Percentiles rank a stretch among this genome's conserved stretches.
These are phyloP conservation scores for Monascus ruber DNA, from an alignment of 2,329 filamentous ascomycete genomes.

Conservation along the genomic window DNA sequence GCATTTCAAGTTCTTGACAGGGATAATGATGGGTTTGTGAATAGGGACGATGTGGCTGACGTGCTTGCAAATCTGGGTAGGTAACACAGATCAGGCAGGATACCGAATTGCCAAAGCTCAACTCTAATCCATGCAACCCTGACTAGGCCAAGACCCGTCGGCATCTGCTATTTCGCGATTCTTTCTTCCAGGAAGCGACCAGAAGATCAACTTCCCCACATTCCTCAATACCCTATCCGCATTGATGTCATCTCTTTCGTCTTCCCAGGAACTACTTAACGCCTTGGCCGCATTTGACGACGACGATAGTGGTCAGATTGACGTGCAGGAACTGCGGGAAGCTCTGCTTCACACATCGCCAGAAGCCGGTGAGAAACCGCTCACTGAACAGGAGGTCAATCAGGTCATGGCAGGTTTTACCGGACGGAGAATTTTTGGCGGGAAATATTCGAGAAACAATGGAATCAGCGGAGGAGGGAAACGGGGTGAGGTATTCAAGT, in stretches of 20 bases:
- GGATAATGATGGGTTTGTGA: slow-evolving; percentile 74
- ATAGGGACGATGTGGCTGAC: slow-evolving; percentile 70
- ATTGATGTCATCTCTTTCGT: slow-evolving; percentile 62
- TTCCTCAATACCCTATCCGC: slow-evolving; percentile 76
- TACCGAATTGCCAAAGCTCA: neutral
- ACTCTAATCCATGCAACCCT: neutral
- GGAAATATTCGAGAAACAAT: slow-evolving; percentile 33
- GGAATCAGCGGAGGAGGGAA: slow-evolving; percentile 43
- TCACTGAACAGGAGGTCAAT: slow-evolving; percentile 68
- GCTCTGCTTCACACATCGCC: slow-evolving; percentile 73
- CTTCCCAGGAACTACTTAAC: slow-evolving; percentile 67
- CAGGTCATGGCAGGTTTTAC: slow-evolving; percentile 80
- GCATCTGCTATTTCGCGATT: slow-evolving; percentile 63
- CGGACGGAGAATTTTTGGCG: slow-evolving; percentile 70
- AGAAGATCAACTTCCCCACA: slow-evolving; percentile 69
- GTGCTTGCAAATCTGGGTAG: slow-evolving; percentile 76
- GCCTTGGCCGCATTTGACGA: slow-evolving; percentile 94
- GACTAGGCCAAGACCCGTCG: slow-evolving; percentile 62
- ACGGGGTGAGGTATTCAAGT: slow-evolving; percentile 81
- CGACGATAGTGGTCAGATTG: slow-evolving; percentile 86
- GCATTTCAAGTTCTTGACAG: slow-evolving; percentile 89
- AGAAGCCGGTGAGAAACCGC: slow-evolving; percentile 52
- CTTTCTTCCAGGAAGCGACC: slow-evolving; percentile 62
- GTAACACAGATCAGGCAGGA: slow-evolving; percentile 5
- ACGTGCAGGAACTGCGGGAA: slow-evolving; percentile 69